phyloP scores from a whole-genome alignment of 257 asterid species.

The Cordia subcordata region DNA sequence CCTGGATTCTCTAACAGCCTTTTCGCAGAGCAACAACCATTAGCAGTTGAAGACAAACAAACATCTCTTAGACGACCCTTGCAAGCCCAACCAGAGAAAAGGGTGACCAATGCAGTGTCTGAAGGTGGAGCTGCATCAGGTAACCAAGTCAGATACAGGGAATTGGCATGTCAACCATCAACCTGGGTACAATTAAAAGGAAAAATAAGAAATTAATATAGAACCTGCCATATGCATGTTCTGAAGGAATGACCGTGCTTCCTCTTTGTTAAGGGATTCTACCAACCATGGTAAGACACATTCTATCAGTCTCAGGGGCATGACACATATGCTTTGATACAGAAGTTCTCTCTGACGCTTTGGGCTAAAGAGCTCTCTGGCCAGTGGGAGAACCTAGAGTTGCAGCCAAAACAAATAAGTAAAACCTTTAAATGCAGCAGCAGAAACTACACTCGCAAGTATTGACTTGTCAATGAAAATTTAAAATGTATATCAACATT shows the following conservation, averaged over 20 bases:
- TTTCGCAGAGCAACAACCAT: constrained; percentile 61
- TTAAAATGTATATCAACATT: neutral
- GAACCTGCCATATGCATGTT: constrained; percentile 94
- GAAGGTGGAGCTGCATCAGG: constrained; percentile 75
- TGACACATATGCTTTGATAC: constrained; percentile 88
- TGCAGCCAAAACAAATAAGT: constrained; percentile 2
- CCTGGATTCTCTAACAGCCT: constrained; percentile 30
- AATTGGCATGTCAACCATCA: constrained; percentile 14
- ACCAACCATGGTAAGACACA: constrained; percentile 97
- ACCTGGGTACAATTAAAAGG: neutral
- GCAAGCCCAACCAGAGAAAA: constrained; percentile 98
- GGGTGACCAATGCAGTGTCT: constrained; percentile 84
- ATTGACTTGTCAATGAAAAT: too few relatives aligned
- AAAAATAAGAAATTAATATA: neutral
- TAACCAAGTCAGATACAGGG: constrained; percentile 17
- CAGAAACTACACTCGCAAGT: too few relatives aligned
- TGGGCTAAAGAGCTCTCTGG: constrained; percentile 71
- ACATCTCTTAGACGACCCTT: constrained; percentile 62
- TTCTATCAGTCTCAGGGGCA: constrained; percentile 92
- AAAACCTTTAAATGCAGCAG: too few relatives aligned
- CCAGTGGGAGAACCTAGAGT: constrained; percentile 88
- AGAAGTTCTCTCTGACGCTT: constrained; percentile 80
- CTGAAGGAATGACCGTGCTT: constrained; percentile 70
- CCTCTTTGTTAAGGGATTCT: constrained; percentile 73
- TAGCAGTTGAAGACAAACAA: constrained; percentile 61